Base-by-base conservation (phyloP, 2,329 filamentous ascomycete genomes). In the Magnaporthales sp. region DNA sequence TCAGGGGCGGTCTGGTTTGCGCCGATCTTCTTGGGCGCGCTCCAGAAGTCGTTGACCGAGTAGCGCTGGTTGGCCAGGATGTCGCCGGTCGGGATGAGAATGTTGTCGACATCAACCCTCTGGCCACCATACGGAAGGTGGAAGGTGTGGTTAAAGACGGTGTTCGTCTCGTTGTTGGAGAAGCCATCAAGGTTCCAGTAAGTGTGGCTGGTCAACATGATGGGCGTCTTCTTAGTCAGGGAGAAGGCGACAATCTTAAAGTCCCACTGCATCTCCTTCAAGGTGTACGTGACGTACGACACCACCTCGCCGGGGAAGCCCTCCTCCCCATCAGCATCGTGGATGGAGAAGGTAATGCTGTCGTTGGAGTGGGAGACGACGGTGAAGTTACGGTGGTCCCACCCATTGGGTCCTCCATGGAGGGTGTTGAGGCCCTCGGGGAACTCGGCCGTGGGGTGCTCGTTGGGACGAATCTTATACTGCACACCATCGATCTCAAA, bases 101-200 rank as follows among this genome's bases (percentile, higher is more conserved):
- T 91, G 68, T 82, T 84, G 76, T 93, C 91, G 10, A 87, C 85
- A 27, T 76, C 89, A 22, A 92, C 80, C 68, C 89, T 84, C 76
- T 89, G 86, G 51, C 89, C 89, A 64, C 86, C 87, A 78, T 91
- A 91, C 3, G 91, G 91, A 74, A 93, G 74, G 75, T 88, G 83
- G 62, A 93, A 81, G 15, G 88, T 89, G 79, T 93, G 89, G 79
- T 93, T 91, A 66, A 91, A 81, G 15, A 84, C 83, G 1, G 79
- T 81, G 67, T 81, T 80, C 2, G 89, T 91, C 74, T 90, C 83
- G 67, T 89, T 86, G 78, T 93, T 92, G 72, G 89, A 83, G 72
- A 91, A 94, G 38, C 88, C 91, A 73, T 93, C 91, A 61, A 94
- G 81, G 75, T 93, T 93, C 91, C 91, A 94, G 82, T 94, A 94